Evolutionary conservation across 1,284 basidiomycete genomes (phyloP).

Genomic region (Clitocybe nebularis): DNA sequence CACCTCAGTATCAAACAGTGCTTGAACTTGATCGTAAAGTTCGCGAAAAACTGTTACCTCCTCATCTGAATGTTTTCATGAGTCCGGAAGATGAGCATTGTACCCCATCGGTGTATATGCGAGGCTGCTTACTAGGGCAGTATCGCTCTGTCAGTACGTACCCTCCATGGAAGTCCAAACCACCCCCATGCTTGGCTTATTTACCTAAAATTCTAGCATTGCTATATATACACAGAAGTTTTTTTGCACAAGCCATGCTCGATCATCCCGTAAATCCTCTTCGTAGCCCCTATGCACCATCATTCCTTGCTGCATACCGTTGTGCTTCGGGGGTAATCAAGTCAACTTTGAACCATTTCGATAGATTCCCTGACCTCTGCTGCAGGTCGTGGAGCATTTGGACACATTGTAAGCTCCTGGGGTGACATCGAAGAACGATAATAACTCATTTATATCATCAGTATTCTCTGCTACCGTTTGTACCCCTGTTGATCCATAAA

Average conservation of each 20-base stretch:
- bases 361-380: constrained; percentile 51
- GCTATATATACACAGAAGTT: constrained; percentile 55
- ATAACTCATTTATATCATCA: too few relatives aligned
- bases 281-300: constrained; percentile 59
- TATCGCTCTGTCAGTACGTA: constrained; percentile 44
- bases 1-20: constrained; percentile 50
- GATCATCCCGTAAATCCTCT: constrained; percentile 58
- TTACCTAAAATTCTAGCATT: constrained; percentile 39
- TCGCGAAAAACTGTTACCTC: constrained; percentile 48
- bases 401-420: constrained; percentile 41
- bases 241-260: constrained; percentile 59
- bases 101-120: constrained; percentile 47
- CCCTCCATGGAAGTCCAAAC: constrained; percentile 1
- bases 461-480: constrained; percentile 54
- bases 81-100: constrained; percentile 41
- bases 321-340: constrained; percentile 59
- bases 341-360: constrained; percentile 43
- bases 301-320: constrained; percentile 59
- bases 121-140: constrained; percentile 45
- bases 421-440: too few relatives aligned
- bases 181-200: too few relatives aligned
- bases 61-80: constrained; percentile 48
- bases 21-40: constrained; percentile 57
- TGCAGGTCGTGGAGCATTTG: constrained; percentile 51
- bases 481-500: constrained; percentile 3